These are phyloP conservation scores for Pseudonitzschia multiseries DNA, from an alignment of 108 stramenopile genomes.

Conservation along the genomic window DNA sequence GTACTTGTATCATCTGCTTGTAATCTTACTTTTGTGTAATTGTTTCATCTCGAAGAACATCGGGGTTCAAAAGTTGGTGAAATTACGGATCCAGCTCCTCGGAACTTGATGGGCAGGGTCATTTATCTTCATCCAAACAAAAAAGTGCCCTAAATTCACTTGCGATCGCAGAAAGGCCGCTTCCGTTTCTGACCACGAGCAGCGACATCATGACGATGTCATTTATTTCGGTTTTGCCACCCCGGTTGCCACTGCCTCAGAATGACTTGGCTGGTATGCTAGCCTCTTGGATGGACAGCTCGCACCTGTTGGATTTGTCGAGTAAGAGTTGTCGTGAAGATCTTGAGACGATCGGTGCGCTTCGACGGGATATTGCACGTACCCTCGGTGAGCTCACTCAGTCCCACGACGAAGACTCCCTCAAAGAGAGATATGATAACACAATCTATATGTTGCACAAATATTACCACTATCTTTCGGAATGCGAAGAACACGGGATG, in stretches of 20 bases:
- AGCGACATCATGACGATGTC: constrained; percentile 7
- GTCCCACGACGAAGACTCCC: constrained; percentile 10
- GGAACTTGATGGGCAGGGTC: too few relatives aligned
- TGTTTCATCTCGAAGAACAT: too few relatives aligned
- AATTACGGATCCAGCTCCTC: too few relatives aligned
- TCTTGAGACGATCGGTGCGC: constrained; percentile 22
- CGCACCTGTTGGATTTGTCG: not conserved
- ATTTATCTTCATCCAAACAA: too few relatives aligned
- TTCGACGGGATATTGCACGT: constrained; percentile 16
- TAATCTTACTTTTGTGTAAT: too few relatives aligned
- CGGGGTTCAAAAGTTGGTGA: too few relatives aligned
- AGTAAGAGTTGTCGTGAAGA: constrained; percentile 16
- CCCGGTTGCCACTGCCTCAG: constrained; percentile 19
- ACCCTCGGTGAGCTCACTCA: not conserved
- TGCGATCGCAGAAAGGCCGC: not conserved
- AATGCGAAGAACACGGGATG: constrained; percentile 33
- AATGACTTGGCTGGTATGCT: constrained; percentile 29
- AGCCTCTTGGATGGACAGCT: constrained; percentile 14
- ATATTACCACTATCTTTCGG: constrained; percentile 34
- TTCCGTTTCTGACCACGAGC: not conserved
- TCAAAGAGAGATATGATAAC: not conserved
- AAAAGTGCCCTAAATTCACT: too few relatives aligned
- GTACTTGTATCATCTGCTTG: too few relatives aligned
- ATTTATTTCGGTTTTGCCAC: constrained; percentile 25
- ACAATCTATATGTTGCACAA: constrained; percentile 16